These are phyloP conservation scores for Erythrobasidium hasegawianum DNA, from an alignment of 1,284 basidiomycete species.

Conservation along the genomic window DNA sequence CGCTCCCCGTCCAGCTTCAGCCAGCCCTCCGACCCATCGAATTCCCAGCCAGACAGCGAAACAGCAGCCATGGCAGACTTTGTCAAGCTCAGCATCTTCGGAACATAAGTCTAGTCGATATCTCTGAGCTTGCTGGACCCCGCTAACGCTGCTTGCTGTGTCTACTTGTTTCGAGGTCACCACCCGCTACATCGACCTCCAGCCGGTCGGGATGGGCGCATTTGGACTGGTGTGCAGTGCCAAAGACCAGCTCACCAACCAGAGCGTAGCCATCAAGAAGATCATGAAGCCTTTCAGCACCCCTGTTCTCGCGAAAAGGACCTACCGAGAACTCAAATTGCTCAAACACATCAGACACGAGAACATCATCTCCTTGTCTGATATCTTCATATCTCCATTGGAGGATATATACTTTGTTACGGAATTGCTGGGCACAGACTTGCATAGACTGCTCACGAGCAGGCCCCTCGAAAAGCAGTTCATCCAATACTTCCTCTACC, in stretches of 20 bases:
- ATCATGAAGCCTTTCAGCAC: conserved; percentile 81
- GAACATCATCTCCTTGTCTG: conserved; percentile 97
- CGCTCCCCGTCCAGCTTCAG: too few species aligned
- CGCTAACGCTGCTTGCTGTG: background rate
- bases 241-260: conserved; percentile 92
- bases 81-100: conserved; percentile 36
- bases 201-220: conserved; percentile 99
- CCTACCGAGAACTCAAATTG: conserved; percentile 96
- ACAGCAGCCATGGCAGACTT: conserved; percentile 33
- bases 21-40: too few species aligned
- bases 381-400: conserved; percentile 98
- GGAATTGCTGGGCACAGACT: conserved; percentile 96
- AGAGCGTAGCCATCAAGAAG: conserved; percentile 97
- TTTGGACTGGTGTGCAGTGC: conserved; percentile 98
- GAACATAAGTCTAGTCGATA: conserved; percentile 21
- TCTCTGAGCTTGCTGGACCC: background rate
- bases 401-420: conserved; percentile 99
- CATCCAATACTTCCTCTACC: conserved; percentile 99
- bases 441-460: conserved; percentile 93
- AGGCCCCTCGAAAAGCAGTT: conserved; percentile 98
- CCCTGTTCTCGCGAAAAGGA: conserved; percentile 94
- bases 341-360: conserved; percentile 99
- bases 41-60: background rate
- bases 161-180: conserved; percentile 67
- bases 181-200: conserved; percentile 97